A percentile compares a stretch with the other conserved stretches of the same genome.
Evolutionary conservation across 306 rosid genomes (phyloP).

Genomic region (Castanopsis chinensis): DNA sequence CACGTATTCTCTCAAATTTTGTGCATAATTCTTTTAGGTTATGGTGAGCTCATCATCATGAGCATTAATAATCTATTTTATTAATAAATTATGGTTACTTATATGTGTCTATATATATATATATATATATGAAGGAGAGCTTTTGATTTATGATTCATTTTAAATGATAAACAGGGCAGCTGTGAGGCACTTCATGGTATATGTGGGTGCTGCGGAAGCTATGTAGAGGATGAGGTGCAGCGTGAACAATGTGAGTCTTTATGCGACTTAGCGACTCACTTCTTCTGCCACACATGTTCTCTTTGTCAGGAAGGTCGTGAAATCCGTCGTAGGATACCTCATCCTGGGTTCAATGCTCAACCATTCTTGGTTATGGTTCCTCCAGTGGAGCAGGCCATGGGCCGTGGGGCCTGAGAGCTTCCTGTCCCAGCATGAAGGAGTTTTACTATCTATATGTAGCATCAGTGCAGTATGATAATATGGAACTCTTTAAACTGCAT

Average conservation of each 20-base stretch:
- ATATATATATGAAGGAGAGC: neutral
- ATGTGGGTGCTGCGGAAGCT: conserved; percentile 86
- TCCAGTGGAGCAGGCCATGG: conserved; percentile 86
- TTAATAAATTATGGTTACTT: no score
- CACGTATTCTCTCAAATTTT: no score
- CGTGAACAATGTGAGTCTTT: conserved; percentile 74
- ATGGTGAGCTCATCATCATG: no score
- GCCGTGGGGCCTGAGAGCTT: conserved; percentile 52
- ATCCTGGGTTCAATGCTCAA: conserved; percentile 85
- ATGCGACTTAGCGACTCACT: conserved; percentile 79
- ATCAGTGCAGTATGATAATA: neutral
- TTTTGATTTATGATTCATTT: neutral
- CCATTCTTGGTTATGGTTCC: conserved; percentile 82
- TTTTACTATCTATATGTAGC: conserved; percentile 17
- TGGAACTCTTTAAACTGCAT: neutral
- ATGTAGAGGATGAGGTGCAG: conserved; percentile 57
- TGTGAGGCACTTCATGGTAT: conserved; percentile 70
- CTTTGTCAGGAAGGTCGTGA: conserved; percentile 99
- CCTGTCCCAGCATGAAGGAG: conserved; percentile 1
- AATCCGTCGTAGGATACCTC: conserved; percentile 84
- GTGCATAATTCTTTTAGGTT: no score
- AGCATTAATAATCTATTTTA: no score
- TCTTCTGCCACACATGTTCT: conserved; percentile 83
- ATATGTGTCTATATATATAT: no score
- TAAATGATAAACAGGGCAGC: conserved; percentile 58